These are phyloP conservation scores for Coprinellus aureogranulatus DNA, from an alignment of 768 basidiomycete genomes.

Conservation along the genomic window DNA sequence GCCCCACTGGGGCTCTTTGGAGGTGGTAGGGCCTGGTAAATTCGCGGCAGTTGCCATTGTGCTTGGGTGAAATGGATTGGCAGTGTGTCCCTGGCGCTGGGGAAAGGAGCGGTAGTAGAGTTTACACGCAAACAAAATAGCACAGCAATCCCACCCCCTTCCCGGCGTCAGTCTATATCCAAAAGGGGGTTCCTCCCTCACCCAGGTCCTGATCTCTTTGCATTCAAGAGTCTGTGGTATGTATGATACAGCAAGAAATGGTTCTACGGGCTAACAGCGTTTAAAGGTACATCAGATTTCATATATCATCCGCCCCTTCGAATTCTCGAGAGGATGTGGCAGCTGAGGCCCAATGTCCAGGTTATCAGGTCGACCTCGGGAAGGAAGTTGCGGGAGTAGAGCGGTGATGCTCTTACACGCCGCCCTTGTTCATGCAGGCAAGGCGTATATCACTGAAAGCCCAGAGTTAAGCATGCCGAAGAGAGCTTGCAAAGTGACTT, in stretches of 20 bases:
- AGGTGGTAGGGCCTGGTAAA: conserved; percentile 6
- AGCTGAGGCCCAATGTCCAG: not conserved
- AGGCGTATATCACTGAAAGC: conserved; percentile 10
- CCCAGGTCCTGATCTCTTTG: not conserved
- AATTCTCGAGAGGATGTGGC: not conserved
- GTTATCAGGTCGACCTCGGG: not conserved
- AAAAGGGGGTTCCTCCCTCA: not conserved
- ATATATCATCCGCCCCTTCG: conserved; percentile 2
- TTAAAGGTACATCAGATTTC: conserved; percentile 2
- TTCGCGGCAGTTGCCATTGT: conserved; percentile 12
- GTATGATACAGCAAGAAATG: not conserved
- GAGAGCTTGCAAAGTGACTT: not conserved
- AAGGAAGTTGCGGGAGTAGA: not conserved
- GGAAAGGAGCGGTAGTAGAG: not conserved
- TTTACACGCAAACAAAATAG: conserved; percentile 12
- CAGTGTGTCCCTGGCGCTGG: conserved; percentile 12
- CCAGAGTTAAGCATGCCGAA: not conserved
- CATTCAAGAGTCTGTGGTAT: not conserved
- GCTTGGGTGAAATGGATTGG: conserved; percentile 4
- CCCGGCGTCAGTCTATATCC: conserved; percentile 2
- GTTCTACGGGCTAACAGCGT: not conserved
- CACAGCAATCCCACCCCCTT: conserved; percentile 5
- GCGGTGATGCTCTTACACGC: not conserved
- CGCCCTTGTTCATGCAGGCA: not conserved
- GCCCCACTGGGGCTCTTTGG: conserved; percentile 43